Percentiles rank a stretch among this genome's conserved stretches.
Conservation (phyloP, 768 basidiomycete species). For the Mycena olivaceomarginata region DNA sequence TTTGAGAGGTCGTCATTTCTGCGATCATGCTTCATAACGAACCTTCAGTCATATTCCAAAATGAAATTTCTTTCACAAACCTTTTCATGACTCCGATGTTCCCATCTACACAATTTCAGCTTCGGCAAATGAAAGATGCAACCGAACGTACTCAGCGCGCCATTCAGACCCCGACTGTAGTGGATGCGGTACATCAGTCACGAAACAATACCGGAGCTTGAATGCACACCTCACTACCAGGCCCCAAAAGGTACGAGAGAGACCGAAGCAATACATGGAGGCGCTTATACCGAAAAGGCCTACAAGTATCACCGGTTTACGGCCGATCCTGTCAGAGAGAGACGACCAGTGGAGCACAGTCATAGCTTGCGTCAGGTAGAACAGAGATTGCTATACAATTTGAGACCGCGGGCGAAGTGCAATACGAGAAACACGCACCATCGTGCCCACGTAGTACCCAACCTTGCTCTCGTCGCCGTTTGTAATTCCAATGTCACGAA, state of each 20-base stretch:
- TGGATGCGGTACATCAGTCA: conserved; percentile 66
- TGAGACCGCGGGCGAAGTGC: conserved; percentile 1
- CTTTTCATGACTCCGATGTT: conserved; percentile 83
- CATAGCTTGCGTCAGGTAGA: conserved; percentile 85
- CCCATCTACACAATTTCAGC: conserved; percentile 55
- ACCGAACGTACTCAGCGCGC: conserved; percentile 66
- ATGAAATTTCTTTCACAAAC: conserved; percentile 45
- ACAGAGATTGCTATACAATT: conserved; percentile 79
- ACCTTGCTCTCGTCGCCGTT: conserved; percentile 82
- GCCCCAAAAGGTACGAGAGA: conserved; percentile 82
- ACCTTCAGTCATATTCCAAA: not conserved
- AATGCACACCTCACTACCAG: conserved; percentile 67
- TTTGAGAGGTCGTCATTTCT: conserved; percentile 84
- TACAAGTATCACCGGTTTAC: conserved; percentile 83
- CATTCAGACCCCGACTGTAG: conserved; percentile 81
- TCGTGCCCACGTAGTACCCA: conserved; percentile 85
- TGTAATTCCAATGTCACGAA: conserved; percentile 81
- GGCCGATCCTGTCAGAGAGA: conserved; percentile 81
- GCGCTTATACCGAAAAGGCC: conserved; percentile 79
- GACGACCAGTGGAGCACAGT: conserved; percentile 88
- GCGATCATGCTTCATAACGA: conserved; percentile 72
- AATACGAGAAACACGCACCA: conserved; percentile 65
- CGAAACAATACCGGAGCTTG: no score
- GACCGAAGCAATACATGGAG: conserved; percentile 86
- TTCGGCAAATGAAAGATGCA: no score